These are phyloP conservation scores for Entomortierella lignicola DNA, from an alignment of 192 early-diverging fungal genomes.

Conservation along the genomic window DNA sequence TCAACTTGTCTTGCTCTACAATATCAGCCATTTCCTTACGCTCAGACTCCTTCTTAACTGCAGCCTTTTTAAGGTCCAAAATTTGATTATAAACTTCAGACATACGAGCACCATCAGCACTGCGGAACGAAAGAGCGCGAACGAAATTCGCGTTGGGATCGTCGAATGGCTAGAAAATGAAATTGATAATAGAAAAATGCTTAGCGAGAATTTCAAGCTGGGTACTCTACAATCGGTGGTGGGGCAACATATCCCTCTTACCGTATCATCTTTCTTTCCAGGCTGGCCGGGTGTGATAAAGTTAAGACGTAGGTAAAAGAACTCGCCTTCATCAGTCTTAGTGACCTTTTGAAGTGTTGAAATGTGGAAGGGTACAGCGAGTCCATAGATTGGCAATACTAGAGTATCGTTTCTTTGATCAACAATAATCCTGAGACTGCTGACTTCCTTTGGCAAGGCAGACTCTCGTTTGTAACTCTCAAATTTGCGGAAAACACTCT, in stretches of 20 bases:
- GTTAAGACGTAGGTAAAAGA: conserved; percentile 92
- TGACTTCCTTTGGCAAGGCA: conserved; percentile 83
- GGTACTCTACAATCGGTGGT: neutral
- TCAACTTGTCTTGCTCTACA: conserved; percentile 92
- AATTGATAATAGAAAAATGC: neutral
- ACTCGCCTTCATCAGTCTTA: conserved; percentile 95
- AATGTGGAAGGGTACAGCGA: conserved; percentile 98
- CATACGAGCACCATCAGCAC: conserved; percentile 84
- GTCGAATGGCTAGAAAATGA: conserved; percentile 76
- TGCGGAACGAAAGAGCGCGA: conserved; percentile 91
- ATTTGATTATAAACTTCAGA: conserved; percentile 88
- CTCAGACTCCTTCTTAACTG: conserved; percentile 92
- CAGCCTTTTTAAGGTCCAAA: conserved; percentile 91
- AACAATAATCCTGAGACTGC: conserved; percentile 86
- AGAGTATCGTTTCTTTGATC: conserved; percentile 89
- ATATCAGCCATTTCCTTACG: conserved; percentile 96
- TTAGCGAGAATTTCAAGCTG: neutral
- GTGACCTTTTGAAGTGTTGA: conserved; percentile 94
- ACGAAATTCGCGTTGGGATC: conserved; percentile 91
- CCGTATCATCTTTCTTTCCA: conserved; percentile 89
- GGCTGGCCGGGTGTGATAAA: conserved; percentile 95
- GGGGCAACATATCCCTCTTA: conserved; percentile 25
- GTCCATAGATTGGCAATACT: conserved; percentile 94
- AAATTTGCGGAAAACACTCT: conserved; percentile 85
- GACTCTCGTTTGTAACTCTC: conserved; percentile 96